phyloP scores from a whole-genome alignment of 1,284 basidiomycete species.

The Papiliotrema terrestris region DNA sequence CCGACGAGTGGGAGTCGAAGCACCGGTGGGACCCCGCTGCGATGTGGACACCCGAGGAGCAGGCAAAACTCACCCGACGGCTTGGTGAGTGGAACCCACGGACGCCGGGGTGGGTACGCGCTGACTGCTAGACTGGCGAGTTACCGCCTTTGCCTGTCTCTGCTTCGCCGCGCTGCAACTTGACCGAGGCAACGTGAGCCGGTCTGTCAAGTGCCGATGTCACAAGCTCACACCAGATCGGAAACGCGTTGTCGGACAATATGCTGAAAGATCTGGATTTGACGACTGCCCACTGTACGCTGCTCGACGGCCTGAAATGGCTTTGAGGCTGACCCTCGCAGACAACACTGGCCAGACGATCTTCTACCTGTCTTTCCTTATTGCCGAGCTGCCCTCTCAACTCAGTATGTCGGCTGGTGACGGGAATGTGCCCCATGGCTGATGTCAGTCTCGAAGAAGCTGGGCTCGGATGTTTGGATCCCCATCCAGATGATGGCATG shows the following conservation, averaged over 20 bases:
- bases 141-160: constrained; percentile 30
- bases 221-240: constrained; percentile 17
- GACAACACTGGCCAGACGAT: constrained; percentile 44
- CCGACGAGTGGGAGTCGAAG: constrained; percentile 38
- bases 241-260: constrained; percentile 44
- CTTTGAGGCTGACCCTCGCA: background rate
- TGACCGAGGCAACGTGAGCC: constrained; percentile 36
- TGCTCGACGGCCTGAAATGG: constrained; percentile 1
- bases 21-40: constrained; percentile 45
- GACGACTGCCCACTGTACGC: constrained; percentile 37
- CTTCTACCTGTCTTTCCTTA: constrained; percentile 35
- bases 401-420: constrained; percentile 18
- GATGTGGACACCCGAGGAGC: constrained; percentile 46
- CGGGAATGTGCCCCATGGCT: background rate
- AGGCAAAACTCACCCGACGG: constrained; percentile 14
- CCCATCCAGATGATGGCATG: constrained; percentile 46
- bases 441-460: constrained; percentile 38
- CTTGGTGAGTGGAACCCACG: too few relatives aligned
- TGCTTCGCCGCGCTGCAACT: constrained; percentile 41
- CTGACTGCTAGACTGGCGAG: constrained; percentile 22
- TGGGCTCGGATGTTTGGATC: constrained; percentile 48
- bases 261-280: constrained; percentile 44
- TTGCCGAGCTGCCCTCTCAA: constrained; percentile 45
- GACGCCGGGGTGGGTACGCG: constrained; percentile 17
- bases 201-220: background rate